Percentiles rank a stretch among this genome's conserved stretches.
These are phyloP conservation scores for Biscogniauxia sp. DNA, from an alignment of 2,329 filamentous ascomycete genomes.

Conservation along the genomic window DNA sequence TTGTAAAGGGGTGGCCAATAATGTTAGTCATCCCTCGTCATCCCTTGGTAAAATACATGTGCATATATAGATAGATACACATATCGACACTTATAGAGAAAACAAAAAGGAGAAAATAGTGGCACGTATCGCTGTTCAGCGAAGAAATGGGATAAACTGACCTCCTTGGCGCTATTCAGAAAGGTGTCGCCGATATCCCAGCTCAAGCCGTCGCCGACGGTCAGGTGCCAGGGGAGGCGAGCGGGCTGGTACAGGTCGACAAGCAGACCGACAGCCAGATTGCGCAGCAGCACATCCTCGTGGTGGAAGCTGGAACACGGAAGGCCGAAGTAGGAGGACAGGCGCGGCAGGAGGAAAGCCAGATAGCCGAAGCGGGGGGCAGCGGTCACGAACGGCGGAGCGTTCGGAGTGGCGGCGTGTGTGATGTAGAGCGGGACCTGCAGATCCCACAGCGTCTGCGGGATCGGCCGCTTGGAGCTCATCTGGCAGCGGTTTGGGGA, in stretches of 20 bases:
- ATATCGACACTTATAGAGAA: neutral
- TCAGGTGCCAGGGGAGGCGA: slow-evolving; percentile 52
- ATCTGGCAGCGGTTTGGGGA: slow-evolving; percentile 1
- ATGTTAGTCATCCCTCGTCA: slow-evolving; percentile 1
- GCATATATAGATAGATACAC: too few relatives aligned
- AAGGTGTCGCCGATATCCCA: slow-evolving; percentile 64
- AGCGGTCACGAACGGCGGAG: slow-evolving; percentile 52
- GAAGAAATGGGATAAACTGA: slow-evolving; percentile 35
- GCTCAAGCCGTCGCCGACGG: slow-evolving; percentile 51
- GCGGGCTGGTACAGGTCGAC: slow-evolving; percentile 55
- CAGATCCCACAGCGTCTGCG: slow-evolving; percentile 53
- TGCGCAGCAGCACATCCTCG: slow-evolving; percentile 34
- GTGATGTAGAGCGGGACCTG: slow-evolving; percentile 55
- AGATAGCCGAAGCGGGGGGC: slow-evolving; percentile 61
- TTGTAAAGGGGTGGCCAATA: slow-evolving; percentile 24
- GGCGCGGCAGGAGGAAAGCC: slow-evolving; percentile 54
- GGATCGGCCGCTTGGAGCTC: slow-evolving; percentile 24
- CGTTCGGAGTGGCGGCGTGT: slow-evolving; percentile 44
- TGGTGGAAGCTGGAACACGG: slow-evolving; percentile 60
- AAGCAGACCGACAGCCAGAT: slow-evolving; percentile 36
- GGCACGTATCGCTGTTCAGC: neutral
- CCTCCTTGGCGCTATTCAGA: slow-evolving; percentile 63
- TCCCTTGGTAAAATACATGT: neutral
- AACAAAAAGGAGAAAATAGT: neutral
- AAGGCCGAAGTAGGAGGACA: slow-evolving; percentile 50